phyloP scores from a whole-genome alignment of 1,284 basidiomycete genomes.

The Wallemia mellicola region DNA sequence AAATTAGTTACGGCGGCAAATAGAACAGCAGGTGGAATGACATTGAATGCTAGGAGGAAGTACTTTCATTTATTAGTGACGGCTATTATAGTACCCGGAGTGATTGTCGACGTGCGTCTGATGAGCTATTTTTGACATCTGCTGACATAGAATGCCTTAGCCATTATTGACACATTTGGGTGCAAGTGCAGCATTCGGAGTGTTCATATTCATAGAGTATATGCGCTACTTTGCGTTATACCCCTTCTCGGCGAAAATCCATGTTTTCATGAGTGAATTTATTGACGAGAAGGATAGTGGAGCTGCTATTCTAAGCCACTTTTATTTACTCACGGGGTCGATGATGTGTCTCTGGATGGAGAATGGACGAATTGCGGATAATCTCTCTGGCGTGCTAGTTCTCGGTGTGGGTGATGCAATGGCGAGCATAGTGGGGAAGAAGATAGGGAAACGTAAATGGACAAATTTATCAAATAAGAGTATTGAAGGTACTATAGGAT shows the following conservation, averaged over 20 bases:
- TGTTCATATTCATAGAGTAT: constrained; percentile 88
- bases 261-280: constrained; percentile 93
- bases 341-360: constrained; percentile 85
- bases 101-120: constrained; percentile 56
- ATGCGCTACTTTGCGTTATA: constrained; percentile 93
- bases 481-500: constrained; percentile 63
- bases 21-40: constrained; percentile 59
- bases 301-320: constrained; percentile 86
- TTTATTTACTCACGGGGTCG: constrained; percentile 84
- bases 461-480: constrained; percentile 58
- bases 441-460: constrained; percentile 52
- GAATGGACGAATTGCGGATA: constrained; percentile 12
- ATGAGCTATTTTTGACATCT: not conserved
- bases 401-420: constrained; percentile 82
- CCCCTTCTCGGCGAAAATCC: constrained; percentile 73
- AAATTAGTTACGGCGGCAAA: constrained; percentile 60
- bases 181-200: constrained; percentile 69
- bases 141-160: constrained; percentile 18
- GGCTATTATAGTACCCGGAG: constrained; percentile 79
- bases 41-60: constrained; percentile 80
- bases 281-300: constrained; percentile 83
- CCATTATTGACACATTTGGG: constrained; percentile 85
- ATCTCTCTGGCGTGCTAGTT: constrained; percentile 34
- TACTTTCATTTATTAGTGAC: constrained; percentile 92
- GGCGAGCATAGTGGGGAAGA: constrained; percentile 56